These are phyloP conservation scores for Phyllosticta paracitricarpa DNA, from an alignment of 2,329 filamentous ascomycete species.

Conservation along the genomic window DNA sequence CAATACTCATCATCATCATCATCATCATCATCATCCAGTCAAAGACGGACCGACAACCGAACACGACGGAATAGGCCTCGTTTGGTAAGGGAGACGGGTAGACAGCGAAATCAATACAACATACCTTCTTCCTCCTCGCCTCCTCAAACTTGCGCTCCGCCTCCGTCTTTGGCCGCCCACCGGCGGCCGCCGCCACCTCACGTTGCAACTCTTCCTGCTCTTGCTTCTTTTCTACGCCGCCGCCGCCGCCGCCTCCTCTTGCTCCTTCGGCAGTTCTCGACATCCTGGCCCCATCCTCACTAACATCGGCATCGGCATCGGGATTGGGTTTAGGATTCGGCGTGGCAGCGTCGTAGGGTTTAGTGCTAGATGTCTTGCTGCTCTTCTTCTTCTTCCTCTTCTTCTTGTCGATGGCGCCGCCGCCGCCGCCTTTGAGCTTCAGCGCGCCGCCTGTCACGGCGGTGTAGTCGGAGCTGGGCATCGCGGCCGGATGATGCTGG, in stretches of 20 bases:
- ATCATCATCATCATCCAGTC: no score
- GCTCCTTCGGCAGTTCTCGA: background rate
- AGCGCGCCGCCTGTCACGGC: conserved; percentile 59
- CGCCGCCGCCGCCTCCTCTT: background rate
- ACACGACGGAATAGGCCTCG: no score
- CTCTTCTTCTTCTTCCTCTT: conserved; percentile 46
- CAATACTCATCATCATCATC: no score
- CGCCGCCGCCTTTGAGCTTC: conserved; percentile 69
- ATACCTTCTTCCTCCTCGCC: conserved; percentile 65
- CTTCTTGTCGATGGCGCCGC: conserved; percentile 55
- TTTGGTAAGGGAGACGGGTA: no score
- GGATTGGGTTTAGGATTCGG: conserved; percentile 12
- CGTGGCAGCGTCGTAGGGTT: conserved; percentile 3
- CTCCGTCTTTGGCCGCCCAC: conserved; percentile 58
- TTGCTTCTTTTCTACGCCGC: conserved; percentile 5
- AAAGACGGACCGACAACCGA: no score
- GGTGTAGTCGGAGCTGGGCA: conserved; percentile 8
- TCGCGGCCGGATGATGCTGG: background rate
- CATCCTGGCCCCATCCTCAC: conserved; percentile 15
- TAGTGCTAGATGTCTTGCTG: background rate
- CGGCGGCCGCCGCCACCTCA: conserved; percentile 5
- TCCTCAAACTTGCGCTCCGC: conserved; percentile 76
- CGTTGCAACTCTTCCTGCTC: conserved; percentile 17
- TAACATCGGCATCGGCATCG: conserved; percentile 12
- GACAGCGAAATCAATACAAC: no score